Base-by-base conservation (phyloP, 345 rosid species). In the Pistacia atlantica region DNA sequence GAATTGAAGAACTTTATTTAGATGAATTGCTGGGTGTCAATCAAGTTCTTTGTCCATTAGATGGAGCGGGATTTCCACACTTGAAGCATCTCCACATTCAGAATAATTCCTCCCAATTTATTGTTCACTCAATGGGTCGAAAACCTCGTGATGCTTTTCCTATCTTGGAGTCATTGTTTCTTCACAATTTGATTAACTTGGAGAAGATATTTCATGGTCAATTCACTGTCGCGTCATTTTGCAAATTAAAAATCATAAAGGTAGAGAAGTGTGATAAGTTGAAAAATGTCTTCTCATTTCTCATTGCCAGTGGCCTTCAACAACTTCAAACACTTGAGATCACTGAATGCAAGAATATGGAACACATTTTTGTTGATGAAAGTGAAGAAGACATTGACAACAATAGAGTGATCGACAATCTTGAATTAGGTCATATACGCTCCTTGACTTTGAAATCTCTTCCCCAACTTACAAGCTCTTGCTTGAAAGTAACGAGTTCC, bases 211-310 rank as follows among this genome's bases (percentile, higher is more conserved):
- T 45, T 3, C 0, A 8, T 2, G 84, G 77, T 6, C 45, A 3
- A 20, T 67, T 76, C 5, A 11, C 2, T 2, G 4, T 8, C 3
- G 22, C 48, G 13, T 61, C 79, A 12, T 80, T 85, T 16, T 11
- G 71, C n/a, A n/a, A 68, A 2, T 46, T 81, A 16, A 81, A 18
- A 63, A 66, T 56, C 9, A 16, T 81, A 73, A 73, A 60, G 11
- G 78, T 81, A 16, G 8, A 17, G 14, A 35, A 67, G 18, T 83
- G 86, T 66, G 8, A 55, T 28, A 69, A 52, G 33, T 67, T 83
- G 75, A 79, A 63, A 74, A 56, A 60, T 13, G 18, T 85, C 22
- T 77, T 83, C 68, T 68, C 81, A 14, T 66, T 73, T 38, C 70
- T 80, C 35, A 35, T 72, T 25, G 74, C 65, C 0, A 60, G 60